A percentile compares a stretch with the other conserved stretches of the same genome.
These are phyloP conservation scores for Coemansia aciculifera DNA, from an alignment of 192 early-diverging fungal genomes.

Conservation along the genomic window DNA sequence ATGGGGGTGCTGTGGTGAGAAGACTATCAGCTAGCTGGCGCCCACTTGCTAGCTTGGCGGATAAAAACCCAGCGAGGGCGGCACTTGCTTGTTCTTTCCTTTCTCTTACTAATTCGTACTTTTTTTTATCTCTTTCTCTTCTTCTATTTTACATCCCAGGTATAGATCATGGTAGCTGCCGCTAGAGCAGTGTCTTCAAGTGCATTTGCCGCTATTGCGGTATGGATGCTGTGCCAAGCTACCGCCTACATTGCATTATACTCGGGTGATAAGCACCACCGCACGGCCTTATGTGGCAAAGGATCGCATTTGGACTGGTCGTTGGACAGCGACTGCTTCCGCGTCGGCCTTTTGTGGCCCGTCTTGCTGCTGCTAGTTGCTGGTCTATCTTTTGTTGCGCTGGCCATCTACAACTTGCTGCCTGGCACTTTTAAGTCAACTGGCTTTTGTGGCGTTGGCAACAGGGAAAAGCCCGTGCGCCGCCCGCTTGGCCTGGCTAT, in stretches of 20 bases:
- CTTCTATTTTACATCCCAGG: not conserved
- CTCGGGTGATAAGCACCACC: not conserved
- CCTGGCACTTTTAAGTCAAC: not conserved
- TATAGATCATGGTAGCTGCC: not conserved
- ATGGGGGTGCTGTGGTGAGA: too few species aligned
- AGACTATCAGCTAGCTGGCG: too few species aligned
- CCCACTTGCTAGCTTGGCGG: too few species aligned
- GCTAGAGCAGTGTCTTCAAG: not conserved
- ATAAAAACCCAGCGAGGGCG: too few species aligned
- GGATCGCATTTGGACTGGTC: constrained; percentile 12
- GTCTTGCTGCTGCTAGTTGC: constrained; percentile 8
- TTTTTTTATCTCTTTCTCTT: not conserved
- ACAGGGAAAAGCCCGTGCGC: constrained; percentile 14
- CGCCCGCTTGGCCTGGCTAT: constrained; percentile 18
- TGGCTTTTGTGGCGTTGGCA: constrained; percentile 1
- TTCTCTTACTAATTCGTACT: not conserved
- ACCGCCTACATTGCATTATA: constrained; percentile 1
- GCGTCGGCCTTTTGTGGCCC: constrained; percentile 24
- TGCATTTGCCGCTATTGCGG: not conserved
- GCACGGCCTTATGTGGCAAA: constrained; percentile 4
- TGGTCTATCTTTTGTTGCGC: not conserved
- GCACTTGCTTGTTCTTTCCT: too few species aligned
- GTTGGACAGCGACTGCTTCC: constrained; percentile 18
- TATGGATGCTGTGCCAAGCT: constrained; percentile 2
- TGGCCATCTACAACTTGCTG: not conserved